These are phyloP conservation scores for Pyrenophora graminea DNA, from an alignment of 2,329 filamentous ascomycete genomes.

Conservation along the genomic window DNA sequence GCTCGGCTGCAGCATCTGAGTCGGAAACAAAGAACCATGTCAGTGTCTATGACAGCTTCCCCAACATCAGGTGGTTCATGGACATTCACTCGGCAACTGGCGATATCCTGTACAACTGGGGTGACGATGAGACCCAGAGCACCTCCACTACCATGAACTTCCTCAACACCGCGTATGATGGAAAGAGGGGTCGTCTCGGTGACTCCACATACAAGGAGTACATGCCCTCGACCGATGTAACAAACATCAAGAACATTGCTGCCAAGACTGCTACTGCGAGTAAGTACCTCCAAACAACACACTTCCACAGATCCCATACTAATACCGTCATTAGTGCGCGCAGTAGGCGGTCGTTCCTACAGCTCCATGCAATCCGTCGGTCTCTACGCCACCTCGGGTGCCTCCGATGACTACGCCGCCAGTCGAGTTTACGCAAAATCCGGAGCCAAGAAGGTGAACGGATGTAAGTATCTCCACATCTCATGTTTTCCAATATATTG, in stretches of 20 bases:
- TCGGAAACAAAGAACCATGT: conserved; percentile 61
- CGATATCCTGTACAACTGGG: conserved; percentile 61
- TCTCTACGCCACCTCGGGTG: conserved; percentile 46
- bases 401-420: conserved; percentile 48
- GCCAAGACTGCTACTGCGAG: conserved; percentile 38
- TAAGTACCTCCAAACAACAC: not conserved
- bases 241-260: conserved; percentile 41
- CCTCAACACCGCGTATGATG: conserved; percentile 57
- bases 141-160: conserved; percentile 56
- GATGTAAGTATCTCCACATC: conserved; percentile 44
- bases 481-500: not conserved
- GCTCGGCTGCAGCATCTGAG: conserved; percentile 58
- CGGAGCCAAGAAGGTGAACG: conserved; percentile 47
- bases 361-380: conserved; percentile 40
- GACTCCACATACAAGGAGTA: conserved; percentile 59
- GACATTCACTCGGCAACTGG: conserved; percentile 62
- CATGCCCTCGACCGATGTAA: conserved; percentile 43
- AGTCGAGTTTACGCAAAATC: conserved; percentile 42
- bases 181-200: conserved; percentile 54
- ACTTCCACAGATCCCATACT: not conserved
- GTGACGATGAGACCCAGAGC: conserved; percentile 59
- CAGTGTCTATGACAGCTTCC: conserved; percentile 57
- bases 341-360: conserved; percentile 45
- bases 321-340: conserved; percentile 33
- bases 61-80: conserved; percentile 60